Evolutionary conservation across 2,329 filamentous ascomycete species (phyloP), one percentile per base, ranked within the genome.

Genomic region (Stagonosporopsis cucurbitacearum): DNA sequence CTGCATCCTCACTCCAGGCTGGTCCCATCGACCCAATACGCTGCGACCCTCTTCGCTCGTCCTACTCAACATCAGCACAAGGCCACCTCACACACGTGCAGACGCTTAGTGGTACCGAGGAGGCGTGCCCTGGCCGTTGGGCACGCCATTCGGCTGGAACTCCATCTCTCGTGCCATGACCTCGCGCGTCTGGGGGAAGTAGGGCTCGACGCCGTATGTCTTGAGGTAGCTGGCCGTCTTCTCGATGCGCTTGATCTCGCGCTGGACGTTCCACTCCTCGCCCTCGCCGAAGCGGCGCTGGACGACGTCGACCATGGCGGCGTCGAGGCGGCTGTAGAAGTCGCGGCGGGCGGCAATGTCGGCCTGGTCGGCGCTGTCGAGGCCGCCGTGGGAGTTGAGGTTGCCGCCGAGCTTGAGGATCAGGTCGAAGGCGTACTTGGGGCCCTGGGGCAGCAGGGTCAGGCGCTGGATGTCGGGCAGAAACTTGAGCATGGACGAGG

Each of bases 391-490:
- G 5, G 77, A 79, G 72, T 84, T 84, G 55, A 84, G 78, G 66
- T 84, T 84, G 61, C 81, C 81, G 67, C 80, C 81, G 11, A 84
- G 77, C 68, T 84, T 84, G 65, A 84, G 78, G 48, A 84, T 75
- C 48, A 83, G 77, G 59, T 84, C 81, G 66, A 83, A 84, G 51
- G 80, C 80, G 60, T 80, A 78, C 35, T 78, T 77, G 12, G 81
- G 77, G 6, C 80, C 80, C 17, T 73, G 72, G 7, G 79, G 79
- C 2, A 84, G 77, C 9, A 77, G 68, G n/a, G 78, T 72, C 30
- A 84, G 77, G 48, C 80, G 80, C 45, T 77, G 66, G 63, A 84
- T 82, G 70, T 82, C 80, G 13, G 81, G 81, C 30, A 83, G 75
- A 74, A 83, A 82, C 61, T 82, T 83, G 58, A 81, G 75, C 79